Conservation (phyloP, 768 basidiomycete species). For the Amanita rubescens region DNA sequence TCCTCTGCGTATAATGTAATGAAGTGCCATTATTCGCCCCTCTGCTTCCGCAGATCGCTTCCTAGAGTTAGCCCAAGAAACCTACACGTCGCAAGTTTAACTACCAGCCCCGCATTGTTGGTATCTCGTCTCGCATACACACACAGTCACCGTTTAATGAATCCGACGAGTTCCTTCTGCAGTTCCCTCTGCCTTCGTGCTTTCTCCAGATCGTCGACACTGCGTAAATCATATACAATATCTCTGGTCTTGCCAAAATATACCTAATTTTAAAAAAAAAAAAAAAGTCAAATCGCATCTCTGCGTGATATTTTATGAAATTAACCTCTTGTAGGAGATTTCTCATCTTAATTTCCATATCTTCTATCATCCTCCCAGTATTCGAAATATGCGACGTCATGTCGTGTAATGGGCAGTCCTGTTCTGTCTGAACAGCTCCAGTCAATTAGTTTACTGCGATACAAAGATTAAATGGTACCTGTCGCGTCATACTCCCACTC, state of each 20-base stretch:
- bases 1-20: too few relatives aligned
- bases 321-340: conserved; percentile 83
- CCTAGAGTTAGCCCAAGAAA: too few relatives aligned
- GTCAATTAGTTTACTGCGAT: conserved; percentile 1
- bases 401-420: conserved; percentile 79
- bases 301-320: background rate
- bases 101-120: background rate
- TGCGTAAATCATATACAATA: conserved; percentile 87
- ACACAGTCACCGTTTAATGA: conserved; percentile 59
- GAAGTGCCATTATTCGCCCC: too few relatives aligned
- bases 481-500: conserved; percentile 96
- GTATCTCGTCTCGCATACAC: background rate
- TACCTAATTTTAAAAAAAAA: conserved; percentile 58
- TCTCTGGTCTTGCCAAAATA: conserved; percentile 98
- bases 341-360: conserved; percentile 99
- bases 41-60: too few relatives aligned
- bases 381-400: conserved; percentile 84
- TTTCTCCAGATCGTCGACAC: conserved; percentile 78
- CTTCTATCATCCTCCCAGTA: conserved; percentile 93
- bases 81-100: background rate
- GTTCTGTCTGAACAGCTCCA: conserved; percentile 55
- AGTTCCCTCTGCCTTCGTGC: conserved; percentile 75
- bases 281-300: background rate
- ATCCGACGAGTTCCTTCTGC: conserved; percentile 85
- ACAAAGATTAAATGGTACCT: conserved; percentile 42